phyloP scores from a whole-genome alignment of 2,329 filamentous ascomycete species.

The Fusarium circinatum region DNA sequence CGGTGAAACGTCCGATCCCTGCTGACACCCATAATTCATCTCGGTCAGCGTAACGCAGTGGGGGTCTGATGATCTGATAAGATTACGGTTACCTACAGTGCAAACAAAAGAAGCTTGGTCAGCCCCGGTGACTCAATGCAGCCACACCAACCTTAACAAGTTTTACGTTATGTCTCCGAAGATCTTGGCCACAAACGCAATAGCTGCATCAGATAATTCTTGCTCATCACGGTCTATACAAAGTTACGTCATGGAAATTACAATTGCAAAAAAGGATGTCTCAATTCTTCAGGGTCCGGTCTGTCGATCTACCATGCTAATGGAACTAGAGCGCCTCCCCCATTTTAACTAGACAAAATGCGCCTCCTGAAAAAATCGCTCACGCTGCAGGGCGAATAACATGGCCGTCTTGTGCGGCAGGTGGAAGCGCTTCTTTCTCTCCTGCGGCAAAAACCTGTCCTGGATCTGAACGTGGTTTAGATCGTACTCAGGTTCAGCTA shows the following conservation, averaged over 20 bases:
- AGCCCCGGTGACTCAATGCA: background rate
- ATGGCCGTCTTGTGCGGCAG: slow-evolving; percentile 45
- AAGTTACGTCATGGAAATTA: slow-evolving; percentile 9
- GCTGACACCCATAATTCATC: background rate
- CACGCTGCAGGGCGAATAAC: slow-evolving; percentile 42
- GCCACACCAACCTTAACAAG: background rate
- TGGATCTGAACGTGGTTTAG: slow-evolving; percentile 40
- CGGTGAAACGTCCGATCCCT: slow-evolving; percentile 16
- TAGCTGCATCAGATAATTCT: background rate
- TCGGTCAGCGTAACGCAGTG: background rate
- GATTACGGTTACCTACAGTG: slow-evolving; percentile 8
- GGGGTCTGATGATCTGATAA: slow-evolving; percentile 22
- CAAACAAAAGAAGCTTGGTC: background rate
- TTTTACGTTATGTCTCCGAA: slow-evolving; percentile 8
- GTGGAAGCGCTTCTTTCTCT: slow-evolving; percentile 45
- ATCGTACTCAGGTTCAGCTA: slow-evolving; percentile 41
- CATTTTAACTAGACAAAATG: slow-evolving; percentile 29
- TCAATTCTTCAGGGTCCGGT: background rate
- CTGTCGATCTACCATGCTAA: background rate
- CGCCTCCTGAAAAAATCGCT: slow-evolving; percentile 44
- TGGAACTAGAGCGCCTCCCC: background rate
- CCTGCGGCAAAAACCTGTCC: slow-evolving; percentile 39
- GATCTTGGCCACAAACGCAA: background rate
- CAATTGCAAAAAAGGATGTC: background rate
- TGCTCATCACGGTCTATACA: background rate